Evolutionary conservation across 768 basidiomycete genomes (phyloP), one percentile per base, ranked within the genome.

Genomic region (Podaxis mareebaensis): DNA sequence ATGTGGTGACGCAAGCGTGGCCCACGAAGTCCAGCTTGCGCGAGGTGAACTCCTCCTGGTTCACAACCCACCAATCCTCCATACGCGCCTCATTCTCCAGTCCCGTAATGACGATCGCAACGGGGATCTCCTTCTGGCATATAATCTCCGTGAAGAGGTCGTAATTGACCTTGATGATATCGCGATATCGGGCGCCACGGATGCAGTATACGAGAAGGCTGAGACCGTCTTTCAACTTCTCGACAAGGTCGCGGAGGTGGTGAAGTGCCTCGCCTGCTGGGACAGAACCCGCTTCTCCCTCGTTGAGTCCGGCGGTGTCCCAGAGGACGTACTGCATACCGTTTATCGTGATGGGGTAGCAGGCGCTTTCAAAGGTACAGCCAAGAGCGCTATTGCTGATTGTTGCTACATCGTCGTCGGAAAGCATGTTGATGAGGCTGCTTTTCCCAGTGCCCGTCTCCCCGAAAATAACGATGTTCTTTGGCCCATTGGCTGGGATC

Each of bases 271-370:
- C 39, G 10, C 65, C 58, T 8, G 66, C 68, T 2, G 65, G 59
- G 3, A 74, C 66, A 3, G 67, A 64, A 22, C 72, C 71, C 4
- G 39, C 38, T 1, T 69, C 64, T 4, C 69, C 77, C 61, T 80
- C 79, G 54, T 80, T 71, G 3, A 81, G 73, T 6, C 79, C 80
- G 10, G 75, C 71, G 1, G 77, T 81, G 55, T 81, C 79, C 71
- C 74, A 73, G 20, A 81, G 55, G 38, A 69, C 68, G 62, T 71
- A 76, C 0, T 10, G 53, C 26, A 54, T 63, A 39, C 67, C 73
- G 24, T 67, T 58, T 61, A 81, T 68, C 2, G 61, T 54, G 24
- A 74, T 67, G 2, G 64, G 54, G 61, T 80, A 73, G 3, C 65
- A 55, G 7, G 65, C 65, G 54, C 67, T 73, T 10, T 69, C 53